Base-by-base conservation (phyloP, 2,329 filamentous ascomycete genomes). In the Fonsecaea nubica region DNA sequence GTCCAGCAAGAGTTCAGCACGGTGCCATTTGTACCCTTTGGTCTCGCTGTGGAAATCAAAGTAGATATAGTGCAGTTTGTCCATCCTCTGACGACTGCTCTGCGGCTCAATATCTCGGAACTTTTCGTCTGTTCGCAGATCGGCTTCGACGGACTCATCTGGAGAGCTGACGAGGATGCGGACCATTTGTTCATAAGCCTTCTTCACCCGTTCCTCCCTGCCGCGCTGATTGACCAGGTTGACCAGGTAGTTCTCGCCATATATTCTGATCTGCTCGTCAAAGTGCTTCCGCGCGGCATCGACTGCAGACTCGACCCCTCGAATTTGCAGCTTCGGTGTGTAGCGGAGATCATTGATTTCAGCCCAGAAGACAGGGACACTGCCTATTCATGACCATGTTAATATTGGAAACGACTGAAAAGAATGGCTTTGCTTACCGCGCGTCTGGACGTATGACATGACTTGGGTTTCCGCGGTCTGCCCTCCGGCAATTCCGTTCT, bases 21-120 rank as follows among this genome's bases (percentile, higher is more conserved):
- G 92, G 77, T 99, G 90, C 91, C 95, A 97, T 75, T 91, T 89
- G 74, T 97, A 85, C 42, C 94, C 94, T 80, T 97, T 97, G 58
- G 96, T 99, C 80, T 99, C 95, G 75, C 90, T 93, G 82, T 99
- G 96, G 78, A 96, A 99, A 81, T 99, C 95, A 76, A 99, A 99
- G 82, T 98, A 99, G 74, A 98, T 81, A 78, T 99, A 99, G 80
- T 99, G 94, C 53, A 99, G 82, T 53, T 89, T 89, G 77, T 97
- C 93, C 77, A 91, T 91, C 69, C 89, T 83, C 69, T 90, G 86
- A 65, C 82, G 82, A 7, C 38, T 57, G 56, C 82, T 82, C 54
- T 86, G 77, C 13, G 81, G 73, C 36, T 53, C 59, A 69, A 97
- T 87, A 35, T 89, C 83, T 74, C 89, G 90, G 77, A 96, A 90